phyloP scores from a whole-genome alignment of 148 eudicot genomes.

The Drosera capensis region DNA sequence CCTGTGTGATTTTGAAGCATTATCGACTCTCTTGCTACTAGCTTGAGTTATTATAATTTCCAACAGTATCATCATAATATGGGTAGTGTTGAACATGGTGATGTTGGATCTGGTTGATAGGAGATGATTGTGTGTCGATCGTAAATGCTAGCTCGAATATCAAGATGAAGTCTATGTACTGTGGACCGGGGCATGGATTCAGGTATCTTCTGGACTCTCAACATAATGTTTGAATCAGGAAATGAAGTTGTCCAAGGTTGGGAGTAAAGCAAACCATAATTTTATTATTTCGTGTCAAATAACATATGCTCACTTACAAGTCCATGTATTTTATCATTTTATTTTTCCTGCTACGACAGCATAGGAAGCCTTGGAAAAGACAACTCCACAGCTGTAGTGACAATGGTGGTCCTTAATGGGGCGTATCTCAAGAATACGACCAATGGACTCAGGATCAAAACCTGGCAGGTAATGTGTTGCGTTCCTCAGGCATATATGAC shows the following conservation, averaged over 20 bases:
- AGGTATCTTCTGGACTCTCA: conserved; percentile 25
- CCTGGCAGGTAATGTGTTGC: conserved; percentile 67
- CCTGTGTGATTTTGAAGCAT: no score
- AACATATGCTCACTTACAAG: not conserved
- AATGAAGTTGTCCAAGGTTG: no score
- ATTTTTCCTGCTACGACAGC: conserved; percentile 26
- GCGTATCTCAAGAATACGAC: conserved; percentile 59
- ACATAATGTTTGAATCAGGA: no score
- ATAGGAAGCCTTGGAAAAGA: conserved; percentile 92
- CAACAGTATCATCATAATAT: not conserved
- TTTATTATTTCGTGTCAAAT: not conserved
- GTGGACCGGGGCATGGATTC: conserved; percentile 97
- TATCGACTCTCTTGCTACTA: no score
- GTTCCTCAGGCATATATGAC: not conserved
- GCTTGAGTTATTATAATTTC: no score
- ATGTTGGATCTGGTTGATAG: conserved; percentile 22
- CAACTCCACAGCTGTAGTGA: conserved; percentile 63
- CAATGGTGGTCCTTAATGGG: conserved; percentile 49
- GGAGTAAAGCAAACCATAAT: no score
- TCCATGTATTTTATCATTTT: conserved; percentile 2
- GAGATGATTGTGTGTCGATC: conserved; percentile 92
- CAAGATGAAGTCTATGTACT: conserved; percentile 84
- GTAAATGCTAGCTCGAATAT: conserved; percentile 75
- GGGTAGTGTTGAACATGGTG: not conserved
- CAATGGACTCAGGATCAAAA: conserved; percentile 84